Evolutionary conservation across 2,329 filamentous ascomycete genomes (phyloP), one percentile per base, ranked within the genome.

Genomic region (Pseudogymnoascus sp.): DNA sequence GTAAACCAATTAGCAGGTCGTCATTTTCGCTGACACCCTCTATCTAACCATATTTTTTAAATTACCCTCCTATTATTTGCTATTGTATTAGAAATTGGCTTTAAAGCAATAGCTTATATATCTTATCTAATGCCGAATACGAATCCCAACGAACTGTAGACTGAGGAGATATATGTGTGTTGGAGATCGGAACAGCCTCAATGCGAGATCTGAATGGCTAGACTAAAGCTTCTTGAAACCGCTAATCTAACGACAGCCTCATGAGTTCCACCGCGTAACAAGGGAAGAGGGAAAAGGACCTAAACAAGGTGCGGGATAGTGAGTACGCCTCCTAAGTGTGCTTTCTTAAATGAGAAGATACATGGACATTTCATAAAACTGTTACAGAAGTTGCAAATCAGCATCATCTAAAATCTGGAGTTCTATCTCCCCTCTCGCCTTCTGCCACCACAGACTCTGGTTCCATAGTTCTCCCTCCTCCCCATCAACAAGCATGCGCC

Each of bases 391-490:
- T 34, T 34, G 30, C 30, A 34, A 34, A 34, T 34, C 4, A 34
- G 30, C 30, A 12, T 34, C 30, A 34, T 18, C 35, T 39, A 21
- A 19, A 39, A 21, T 18, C 3, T 19, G n/a, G 12, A 15, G 3
- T 39, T 12, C 18, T 39, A 39, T 12, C 37, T 19, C 15, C 37
- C 37, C 37, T 12, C 37, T 39, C 9, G 37, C 37, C 7, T 18
- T 39, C 37, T 39, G 37, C 37, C 37, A 39, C 37, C 37, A 39
- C 18, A 39, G 7, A 39, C 37, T 39, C 37, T 39, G 37, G 15
- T 35, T 15, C 63, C 62, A 65, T 19, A 70, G 60, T 19, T 70
- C 67, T 2, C 66, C 68, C 3, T 66, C 65, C 52, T 67, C 63
- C 3, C 66, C 35, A 62, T 52, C 61, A 6, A 64, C 12, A 37